Percentiles rank a stretch among this genome's conserved stretches.
These are phyloP conservation scores for Ceratocystis ficicola DNA, from an alignment of 2,329 filamentous ascomycete species.

Conservation along the genomic window DNA sequence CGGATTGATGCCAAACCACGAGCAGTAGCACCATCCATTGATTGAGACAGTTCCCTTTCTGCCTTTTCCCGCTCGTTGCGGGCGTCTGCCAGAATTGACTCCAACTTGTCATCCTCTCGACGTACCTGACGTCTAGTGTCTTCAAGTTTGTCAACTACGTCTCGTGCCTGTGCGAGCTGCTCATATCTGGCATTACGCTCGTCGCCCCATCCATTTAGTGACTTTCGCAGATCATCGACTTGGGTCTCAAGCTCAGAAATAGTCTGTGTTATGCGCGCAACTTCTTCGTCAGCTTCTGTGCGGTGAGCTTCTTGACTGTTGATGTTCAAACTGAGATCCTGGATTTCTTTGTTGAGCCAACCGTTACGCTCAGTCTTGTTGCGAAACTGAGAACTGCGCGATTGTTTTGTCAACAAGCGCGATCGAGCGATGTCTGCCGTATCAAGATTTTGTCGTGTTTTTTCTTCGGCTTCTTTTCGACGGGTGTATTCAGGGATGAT, in stretches of 20 bases:
- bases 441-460: slow-evolving; percentile 59
- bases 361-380: slow-evolving; percentile 80
- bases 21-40: slow-evolving; percentile 82
- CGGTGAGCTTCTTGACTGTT: slow-evolving; percentile 73
- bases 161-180: slow-evolving; percentile 63
- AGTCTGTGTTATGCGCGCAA: slow-evolving; percentile 54
- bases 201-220: slow-evolving; percentile 66
- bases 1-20: slow-evolving; percentile 78
- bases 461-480: slow-evolving; percentile 59
- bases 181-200: slow-evolving; percentile 61
- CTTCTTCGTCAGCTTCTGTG: slow-evolving; percentile 74
- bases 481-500: slow-evolving; percentile 67
- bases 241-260: slow-evolving; percentile 63
- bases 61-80: slow-evolving; percentile 65
- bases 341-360: slow-evolving; percentile 68
- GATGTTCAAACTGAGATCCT: slow-evolving; percentile 63
- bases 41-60: slow-evolving; percentile 63
- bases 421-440: slow-evolving; percentile 62
- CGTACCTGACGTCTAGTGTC: slow-evolving; percentile 82
- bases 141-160: slow-evolving; percentile 62
- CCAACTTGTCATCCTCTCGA: slow-evolving; percentile 78
- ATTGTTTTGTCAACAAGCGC: slow-evolving; percentile 84
- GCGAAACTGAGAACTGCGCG: slow-evolving; percentile 72
- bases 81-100: slow-evolving; percentile 62
- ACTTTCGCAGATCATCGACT: slow-evolving; percentile 55